Conservation (phyloP, 2,329 filamentous ascomycete genomes). For the Leptographium lundbergii region DNA sequence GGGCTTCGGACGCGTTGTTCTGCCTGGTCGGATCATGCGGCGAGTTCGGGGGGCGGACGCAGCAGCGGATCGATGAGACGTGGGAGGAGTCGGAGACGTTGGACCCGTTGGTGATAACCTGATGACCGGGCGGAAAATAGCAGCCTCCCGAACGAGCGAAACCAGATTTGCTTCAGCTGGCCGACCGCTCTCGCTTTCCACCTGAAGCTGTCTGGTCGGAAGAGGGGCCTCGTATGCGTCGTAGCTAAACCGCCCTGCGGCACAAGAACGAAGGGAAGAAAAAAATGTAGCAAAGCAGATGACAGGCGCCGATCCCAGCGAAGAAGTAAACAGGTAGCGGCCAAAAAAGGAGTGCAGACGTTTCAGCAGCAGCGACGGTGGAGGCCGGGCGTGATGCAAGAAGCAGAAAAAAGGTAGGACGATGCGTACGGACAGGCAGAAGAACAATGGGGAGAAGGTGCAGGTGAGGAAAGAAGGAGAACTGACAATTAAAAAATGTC, state of each 20-base stretch:
- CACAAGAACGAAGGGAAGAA: neutral
- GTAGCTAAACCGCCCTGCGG: conserved; percentile 3
- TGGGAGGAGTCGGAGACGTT: neutral
- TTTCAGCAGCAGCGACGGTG: neutral
- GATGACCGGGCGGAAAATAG: neutral
- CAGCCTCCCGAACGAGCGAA: neutral
- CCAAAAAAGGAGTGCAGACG: neutral
- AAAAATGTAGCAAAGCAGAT: neutral
- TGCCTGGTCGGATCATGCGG: conserved; percentile 2
- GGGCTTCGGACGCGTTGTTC: neutral
- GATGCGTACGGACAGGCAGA: neutral
- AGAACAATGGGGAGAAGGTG: neutral
- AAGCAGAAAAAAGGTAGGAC: neutral
- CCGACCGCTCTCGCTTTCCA: neutral
- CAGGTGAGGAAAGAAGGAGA: neutral
- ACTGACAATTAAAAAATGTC: neutral
- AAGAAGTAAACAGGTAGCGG: neutral
- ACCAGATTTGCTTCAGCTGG: neutral
- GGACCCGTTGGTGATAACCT: neutral
- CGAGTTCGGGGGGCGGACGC: neutral
- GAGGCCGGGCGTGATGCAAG: neutral
- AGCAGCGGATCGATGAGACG: neutral
- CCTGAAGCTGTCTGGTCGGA: neutral
- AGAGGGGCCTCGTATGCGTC: neutral
- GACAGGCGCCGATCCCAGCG: neutral